These are phyloP conservation scores for Scalesia atractyloides DNA, from an alignment of 129 eudicot species.

Conservation along the genomic window DNA sequence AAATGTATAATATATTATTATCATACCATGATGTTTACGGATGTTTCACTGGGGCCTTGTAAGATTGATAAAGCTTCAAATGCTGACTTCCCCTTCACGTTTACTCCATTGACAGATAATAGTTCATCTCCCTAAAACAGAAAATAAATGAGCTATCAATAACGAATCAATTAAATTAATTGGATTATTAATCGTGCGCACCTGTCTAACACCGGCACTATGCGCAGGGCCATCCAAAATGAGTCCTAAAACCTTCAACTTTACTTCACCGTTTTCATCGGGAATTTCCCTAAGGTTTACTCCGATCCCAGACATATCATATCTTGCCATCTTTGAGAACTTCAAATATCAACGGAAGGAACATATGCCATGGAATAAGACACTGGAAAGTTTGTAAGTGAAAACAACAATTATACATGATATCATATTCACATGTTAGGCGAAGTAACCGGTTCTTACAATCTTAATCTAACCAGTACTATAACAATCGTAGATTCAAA, in stretches of 20 bases:
- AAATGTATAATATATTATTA: not conserved
- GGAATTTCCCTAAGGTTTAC: constrained; percentile 91
- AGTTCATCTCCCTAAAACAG: constrained; percentile 79
- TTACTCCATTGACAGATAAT: constrained; percentile 71
- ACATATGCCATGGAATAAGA: constrained; percentile 80
- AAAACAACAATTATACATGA: constrained; percentile 39
- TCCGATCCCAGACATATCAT: constrained; percentile 95
- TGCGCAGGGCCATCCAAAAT: constrained; percentile 96
- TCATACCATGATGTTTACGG: constrained; percentile 70
- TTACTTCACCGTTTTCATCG: constrained; percentile 63
- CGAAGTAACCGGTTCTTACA: not conserved
- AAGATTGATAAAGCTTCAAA: constrained; percentile 86
- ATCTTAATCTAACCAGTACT: not conserved
- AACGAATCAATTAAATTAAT: not conserved
- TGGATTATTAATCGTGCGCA: constrained; percentile 11
- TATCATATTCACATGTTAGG: constrained; percentile 7
- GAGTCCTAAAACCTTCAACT: constrained; percentile 84
- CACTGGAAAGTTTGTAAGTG: constrained; percentile 71
- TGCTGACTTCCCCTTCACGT: constrained; percentile 85
- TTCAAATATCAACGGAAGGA: constrained; percentile 55
- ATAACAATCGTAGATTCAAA: not conserved
- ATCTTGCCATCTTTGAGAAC: constrained; percentile 98
- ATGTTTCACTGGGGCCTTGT: constrained; percentile 91
- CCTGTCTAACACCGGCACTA: constrained; percentile 91
- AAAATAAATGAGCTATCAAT: not conserved